Evolutionary conservation across 257 asterid species (phyloP).

Genomic region (Salvia rosmarinus): DNA sequence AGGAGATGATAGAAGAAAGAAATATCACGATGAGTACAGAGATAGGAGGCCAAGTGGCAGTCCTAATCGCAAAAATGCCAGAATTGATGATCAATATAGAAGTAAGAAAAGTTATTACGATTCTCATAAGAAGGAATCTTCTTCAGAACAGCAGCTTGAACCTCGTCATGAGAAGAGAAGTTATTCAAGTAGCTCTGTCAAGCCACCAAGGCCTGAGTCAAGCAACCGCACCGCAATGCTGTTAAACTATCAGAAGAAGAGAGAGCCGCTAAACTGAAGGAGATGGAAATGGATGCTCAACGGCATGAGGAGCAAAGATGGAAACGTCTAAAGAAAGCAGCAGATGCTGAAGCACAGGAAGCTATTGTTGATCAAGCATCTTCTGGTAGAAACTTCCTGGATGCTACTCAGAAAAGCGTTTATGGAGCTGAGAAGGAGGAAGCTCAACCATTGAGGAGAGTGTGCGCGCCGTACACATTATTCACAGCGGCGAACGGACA

Average conservation of each 20-base stretch:
- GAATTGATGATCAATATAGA: slow-evolving; percentile 27
- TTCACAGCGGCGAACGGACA: slow-evolving; percentile 67
- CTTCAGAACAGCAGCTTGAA: slow-evolving; percentile 43
- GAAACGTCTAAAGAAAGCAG: slow-evolving; percentile 87
- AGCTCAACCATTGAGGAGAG: slow-evolving; percentile 95
- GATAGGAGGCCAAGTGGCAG: slow-evolving; percentile 33
- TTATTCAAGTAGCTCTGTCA: slow-evolving; percentile 38
- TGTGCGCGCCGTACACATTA: slow-evolving; percentile 87
- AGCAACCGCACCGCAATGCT: slow-evolving; percentile 46
- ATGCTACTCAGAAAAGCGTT: slow-evolving; percentile 75
- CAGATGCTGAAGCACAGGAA: slow-evolving; percentile 72
- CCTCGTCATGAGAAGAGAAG: slow-evolving; percentile 37
- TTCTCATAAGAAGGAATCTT: slow-evolving; percentile 33
- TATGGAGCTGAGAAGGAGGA: slow-evolving; percentile 95
- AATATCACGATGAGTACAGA: slow-evolving; percentile 42
- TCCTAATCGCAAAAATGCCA: slow-evolving; percentile 24
- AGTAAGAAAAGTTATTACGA: slow-evolving; percentile 31
- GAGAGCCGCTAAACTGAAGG: slow-evolving; percentile 81
- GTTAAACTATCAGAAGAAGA: slow-evolving; percentile 85
- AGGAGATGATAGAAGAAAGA: slow-evolving; percentile 40
- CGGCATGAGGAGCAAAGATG: slow-evolving; percentile 89
- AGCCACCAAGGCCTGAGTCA: slow-evolving; percentile 48
- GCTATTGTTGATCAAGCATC: slow-evolving; percentile 49
- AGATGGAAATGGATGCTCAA: slow-evolving; percentile 95
- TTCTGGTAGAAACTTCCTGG: slow-evolving; percentile 76